Evolutionary conservation across 306 rosid species (phyloP).

Genomic region (Heteromeles arbutifolia): DNA sequence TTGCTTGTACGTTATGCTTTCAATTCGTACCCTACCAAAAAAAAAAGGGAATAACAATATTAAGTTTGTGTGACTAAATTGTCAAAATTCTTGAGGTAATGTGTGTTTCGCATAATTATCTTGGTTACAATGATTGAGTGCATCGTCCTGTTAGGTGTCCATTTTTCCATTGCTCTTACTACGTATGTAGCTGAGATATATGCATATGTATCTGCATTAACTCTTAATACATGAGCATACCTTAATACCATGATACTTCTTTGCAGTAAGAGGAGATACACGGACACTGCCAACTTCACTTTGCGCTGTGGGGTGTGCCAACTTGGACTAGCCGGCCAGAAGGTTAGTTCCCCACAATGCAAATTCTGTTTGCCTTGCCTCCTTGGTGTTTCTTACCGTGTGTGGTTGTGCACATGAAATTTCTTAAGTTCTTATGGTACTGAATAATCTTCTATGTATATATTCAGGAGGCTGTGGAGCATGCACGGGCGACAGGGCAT

Average conservation of each 20-base stretch:
- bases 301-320: slow-evolving; percentile 98
- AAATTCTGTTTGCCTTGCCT: neutral
- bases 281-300: slow-evolving; percentile 89
- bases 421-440: neutral
- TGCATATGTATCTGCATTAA: neutral
- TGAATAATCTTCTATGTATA: neutral
- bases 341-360: slow-evolving; percentile 40
- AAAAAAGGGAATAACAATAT: neutral
- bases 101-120: neutral
- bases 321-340: slow-evolving; percentile 81
- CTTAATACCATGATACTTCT: neutral
- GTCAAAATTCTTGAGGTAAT: neutral
- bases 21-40: neutral
- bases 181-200: neutral
- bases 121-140: neutral
- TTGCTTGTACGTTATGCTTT: neutral
- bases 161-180: neutral
- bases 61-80: neutral
- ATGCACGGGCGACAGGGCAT: slow-evolving; percentile 86
- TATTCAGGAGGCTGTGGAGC: slow-evolving; percentile 86
- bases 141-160: neutral
- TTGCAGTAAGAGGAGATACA: slow-evolving; percentile 74
- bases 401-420: neutral
- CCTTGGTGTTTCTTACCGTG: neutral
- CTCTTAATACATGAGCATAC: neutral